Base-by-base conservation (phyloP, 2,329 filamentous ascomycete genomes). In the Lasiodiplodia citricola region DNA sequence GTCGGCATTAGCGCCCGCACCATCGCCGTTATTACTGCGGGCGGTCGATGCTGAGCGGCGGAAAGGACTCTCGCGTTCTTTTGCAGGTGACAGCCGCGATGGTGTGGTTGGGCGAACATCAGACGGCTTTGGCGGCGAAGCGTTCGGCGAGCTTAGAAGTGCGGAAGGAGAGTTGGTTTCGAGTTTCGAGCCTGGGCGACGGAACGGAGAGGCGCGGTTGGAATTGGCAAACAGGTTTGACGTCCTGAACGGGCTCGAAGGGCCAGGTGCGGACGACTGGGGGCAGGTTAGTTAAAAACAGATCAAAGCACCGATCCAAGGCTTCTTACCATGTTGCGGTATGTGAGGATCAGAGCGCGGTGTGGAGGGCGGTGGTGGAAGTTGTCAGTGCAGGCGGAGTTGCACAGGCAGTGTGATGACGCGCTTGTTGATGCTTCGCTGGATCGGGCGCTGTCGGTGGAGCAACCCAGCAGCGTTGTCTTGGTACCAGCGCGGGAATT, bases 221-320 rank as follows among this genome's bases (percentile, higher is more conserved):
- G 66, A 76, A 73, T 78, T 80, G 72, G 79, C 80, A 76, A 82
- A 82, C 70, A 83, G 79, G 23, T 78, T 78, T 16, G 79, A 81
- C 52, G 80, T 81, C 72, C 80, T 82, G 73, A 79, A 78, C 65
- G 75, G 75, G 16, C 77, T 76, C 31, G n/a, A 18, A 35, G 55
- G 28, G 54, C 44, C 65, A 23, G 65, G 65, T 28, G 65, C 56
- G 31, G 65, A 16, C 55, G 65, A 67, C 65, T 67, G 44, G 8
- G 25, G 3, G 31, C 16, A 75, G 8, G 18, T 57, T 21, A 35
- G 56, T 41, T 13, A n/a, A 18, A 31, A 21, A 18, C 8, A 35
- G 60, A 16, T 31, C 18, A 38, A 13, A 14, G 16, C 41, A 31
- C 31, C 31, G 31, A 35, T 35, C 52, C 23, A 21, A 25, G 28